Conservation (phyloP, 495 filamentous ascomycete species). For the Cercophora scortea region DNA sequence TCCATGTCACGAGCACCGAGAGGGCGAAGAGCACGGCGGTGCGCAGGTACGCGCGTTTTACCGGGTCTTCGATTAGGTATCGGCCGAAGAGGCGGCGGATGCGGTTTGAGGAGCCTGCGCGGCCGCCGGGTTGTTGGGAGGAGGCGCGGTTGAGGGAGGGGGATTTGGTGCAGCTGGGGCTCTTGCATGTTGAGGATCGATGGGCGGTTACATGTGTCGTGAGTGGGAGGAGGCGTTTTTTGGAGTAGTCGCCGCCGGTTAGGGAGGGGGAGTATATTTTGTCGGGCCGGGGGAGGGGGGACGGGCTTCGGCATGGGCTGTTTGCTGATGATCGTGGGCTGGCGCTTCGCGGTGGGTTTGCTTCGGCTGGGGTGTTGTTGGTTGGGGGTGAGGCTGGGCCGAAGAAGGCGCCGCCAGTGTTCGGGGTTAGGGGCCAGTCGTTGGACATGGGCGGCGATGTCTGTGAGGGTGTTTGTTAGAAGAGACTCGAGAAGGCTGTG, state of each 20-base stretch:
- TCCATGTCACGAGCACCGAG: slow-evolving; percentile 69
- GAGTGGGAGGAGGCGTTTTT: not conserved
- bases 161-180: not conserved
- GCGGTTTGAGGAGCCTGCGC: no score
- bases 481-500: not conserved
- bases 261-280: not conserved
- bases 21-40: slow-evolving; percentile 69
- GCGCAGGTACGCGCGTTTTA: slow-evolving; percentile 63
- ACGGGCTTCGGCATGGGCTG: not conserved
- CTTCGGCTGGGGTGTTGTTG: not conserved
- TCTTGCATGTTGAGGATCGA: not conserved
- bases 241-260: not conserved
- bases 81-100: slow-evolving; percentile 7
- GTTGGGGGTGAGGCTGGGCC: not conserved
- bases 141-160: not conserved
- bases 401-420: not conserved
- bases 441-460: not conserved
- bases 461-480: not conserved
- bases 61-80: slow-evolving; percentile 36
- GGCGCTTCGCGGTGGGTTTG: not conserved
- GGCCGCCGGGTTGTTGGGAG: not conserved
- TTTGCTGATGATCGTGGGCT: not conserved
- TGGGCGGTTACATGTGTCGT: not conserved
- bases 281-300: not conserved
- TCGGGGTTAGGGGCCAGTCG: slow-evolving; percentile 6